Evolutionary conservation across 768 basidiomycete species (phyloP), one percentile per base, ranked within the genome.

Genomic region (Dioszegia crocea): DNA sequence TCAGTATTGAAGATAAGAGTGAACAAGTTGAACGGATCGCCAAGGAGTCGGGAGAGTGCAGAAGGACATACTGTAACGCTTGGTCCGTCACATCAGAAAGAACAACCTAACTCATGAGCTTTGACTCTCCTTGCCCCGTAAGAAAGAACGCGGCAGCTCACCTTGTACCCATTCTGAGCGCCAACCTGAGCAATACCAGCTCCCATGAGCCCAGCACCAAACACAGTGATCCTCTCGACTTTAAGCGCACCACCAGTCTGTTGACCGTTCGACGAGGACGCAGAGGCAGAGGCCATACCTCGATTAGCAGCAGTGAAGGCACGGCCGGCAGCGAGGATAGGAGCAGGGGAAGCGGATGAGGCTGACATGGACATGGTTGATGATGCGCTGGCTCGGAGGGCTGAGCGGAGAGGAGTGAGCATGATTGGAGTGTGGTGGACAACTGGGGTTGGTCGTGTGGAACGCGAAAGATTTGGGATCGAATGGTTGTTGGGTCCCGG

Each of bases 141-240:
- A 30, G 8, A 38, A 48, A 26, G 17, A n/a, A 26, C n/a, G 33
- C 5, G 17, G 14, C 16, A 29, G 51, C 65, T 43, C 41, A 76
- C 79, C 67, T 78, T 79, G 58, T 78, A 64, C 0, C 80, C 80
- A 50, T 66, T 76, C 65, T 76, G 73, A 3, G 79, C 79, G 0
- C 77, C 78, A 3, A 80, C 77, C 54, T 80, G 79, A 4, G 77
- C 79, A 29, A 80, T 80, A 12, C 80, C 80, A 55, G 79, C 78
- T 63, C 78, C 78, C 78, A 78, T 78, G 38, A 80, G 62, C 4
- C 79, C 79, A 26, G 78, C 79, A 5, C 80, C 80, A 59, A 80
- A 79, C 26, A 80, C 70, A 0, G 78, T 79, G 30, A 80, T 39
- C 17, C 63, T 65, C 61, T 79, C 56, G 14, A 80, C 66, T 40